phyloP scores from a whole-genome alignment of 2,329 filamentous ascomycete species.

The Incumbomyces lentus region DNA sequence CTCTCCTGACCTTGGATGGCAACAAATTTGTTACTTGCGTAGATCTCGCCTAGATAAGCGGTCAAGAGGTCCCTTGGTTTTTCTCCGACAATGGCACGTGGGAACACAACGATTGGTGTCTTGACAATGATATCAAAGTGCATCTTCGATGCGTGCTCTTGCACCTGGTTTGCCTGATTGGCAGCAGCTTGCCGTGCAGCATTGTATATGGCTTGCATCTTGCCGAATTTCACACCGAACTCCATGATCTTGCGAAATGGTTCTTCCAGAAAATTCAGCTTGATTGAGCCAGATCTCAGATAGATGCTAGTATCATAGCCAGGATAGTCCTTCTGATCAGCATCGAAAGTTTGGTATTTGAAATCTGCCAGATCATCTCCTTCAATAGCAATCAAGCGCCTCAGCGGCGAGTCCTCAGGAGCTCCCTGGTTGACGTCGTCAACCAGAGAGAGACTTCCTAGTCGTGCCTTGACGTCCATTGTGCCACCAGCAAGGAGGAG shows the following conservation, averaged over 20 bases:
- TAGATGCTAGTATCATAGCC: slow-evolving; percentile 91
- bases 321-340: slow-evolving; percentile 65
- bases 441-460: slow-evolving; percentile 78
- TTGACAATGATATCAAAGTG: slow-evolving; percentile 90
- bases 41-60: slow-evolving; percentile 93
- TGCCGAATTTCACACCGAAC: slow-evolving; percentile 96
- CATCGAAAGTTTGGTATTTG: slow-evolving; percentile 90
- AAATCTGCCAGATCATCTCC: slow-evolving; percentile 94
- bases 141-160: slow-evolving; percentile 79
- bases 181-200: slow-evolving; percentile 89
- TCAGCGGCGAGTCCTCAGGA: slow-evolving; percentile 65
- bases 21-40: slow-evolving; percentile 86
- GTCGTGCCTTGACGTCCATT: slow-evolving; percentile 75
- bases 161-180: slow-evolving; percentile 84
- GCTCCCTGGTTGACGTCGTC: slow-evolving; percentile 93
- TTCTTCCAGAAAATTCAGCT: slow-evolving; percentile 93
- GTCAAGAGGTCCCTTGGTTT: slow-evolving; percentile 72
- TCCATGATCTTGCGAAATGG: slow-evolving; percentile 97
- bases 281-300: slow-evolving; percentile 85
- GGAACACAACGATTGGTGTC: slow-evolving; percentile 93
- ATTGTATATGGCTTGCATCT: slow-evolving; percentile 99
- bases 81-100: slow-evolving; percentile 61
- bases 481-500: slow-evolving; percentile 77
- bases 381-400: slow-evolving; percentile 85
- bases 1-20: slow-evolving; percentile 67